A percentile compares a stretch with the other conserved stretches of the same genome.
Conservation (phyloP, 495 filamentous ascomycete species). For the Penicillium flavigenum region DNA sequence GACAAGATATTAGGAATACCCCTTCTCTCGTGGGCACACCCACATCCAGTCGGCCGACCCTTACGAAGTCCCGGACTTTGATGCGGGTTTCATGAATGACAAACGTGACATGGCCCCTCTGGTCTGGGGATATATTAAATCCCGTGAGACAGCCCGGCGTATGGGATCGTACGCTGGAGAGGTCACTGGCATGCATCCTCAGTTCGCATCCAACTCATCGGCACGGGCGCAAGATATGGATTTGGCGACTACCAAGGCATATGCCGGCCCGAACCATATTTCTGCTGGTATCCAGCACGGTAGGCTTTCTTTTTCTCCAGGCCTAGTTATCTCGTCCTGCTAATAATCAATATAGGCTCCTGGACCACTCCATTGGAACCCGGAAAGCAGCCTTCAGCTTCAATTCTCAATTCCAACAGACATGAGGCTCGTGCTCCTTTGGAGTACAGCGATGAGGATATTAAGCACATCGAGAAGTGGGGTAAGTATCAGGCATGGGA, state of each 20-base stretch:
- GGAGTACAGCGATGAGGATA: constrained; percentile 65
- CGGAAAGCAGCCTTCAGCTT: constrained; percentile 48
- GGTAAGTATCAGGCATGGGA: constrained; percentile 41
- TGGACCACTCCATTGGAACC: constrained; percentile 45
- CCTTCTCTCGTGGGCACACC: constrained; percentile 72
- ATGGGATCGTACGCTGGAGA: constrained; percentile 81
- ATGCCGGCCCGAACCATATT: constrained; percentile 71
- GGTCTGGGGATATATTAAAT: constrained; percentile 86
- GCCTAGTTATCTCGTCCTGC: background rate
- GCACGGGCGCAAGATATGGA: constrained; percentile 72
- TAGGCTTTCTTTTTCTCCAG: constrained; percentile 7
- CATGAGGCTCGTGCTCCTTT: constrained; percentile 60
- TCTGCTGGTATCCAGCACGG: constrained; percentile 68
- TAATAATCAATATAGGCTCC: constrained; percentile 29
- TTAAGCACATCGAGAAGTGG: constrained; percentile 73
- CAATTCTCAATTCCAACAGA: constrained; percentile 50
- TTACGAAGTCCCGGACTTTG: constrained; percentile 75
- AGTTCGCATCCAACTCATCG: constrained; percentile 64
- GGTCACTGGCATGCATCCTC: constrained; percentile 61
- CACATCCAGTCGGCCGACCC: constrained; percentile 70
- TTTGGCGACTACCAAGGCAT: constrained; percentile 68
- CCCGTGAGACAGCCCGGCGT: constrained; percentile 73
- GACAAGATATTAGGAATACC: constrained; percentile 53
- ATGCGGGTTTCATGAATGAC: constrained; percentile 84
- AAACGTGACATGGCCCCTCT: constrained; percentile 79